phyloP scores from a whole-genome alignment of 768 basidiomycete species.

The Clitopilus passeckerianus region DNA sequence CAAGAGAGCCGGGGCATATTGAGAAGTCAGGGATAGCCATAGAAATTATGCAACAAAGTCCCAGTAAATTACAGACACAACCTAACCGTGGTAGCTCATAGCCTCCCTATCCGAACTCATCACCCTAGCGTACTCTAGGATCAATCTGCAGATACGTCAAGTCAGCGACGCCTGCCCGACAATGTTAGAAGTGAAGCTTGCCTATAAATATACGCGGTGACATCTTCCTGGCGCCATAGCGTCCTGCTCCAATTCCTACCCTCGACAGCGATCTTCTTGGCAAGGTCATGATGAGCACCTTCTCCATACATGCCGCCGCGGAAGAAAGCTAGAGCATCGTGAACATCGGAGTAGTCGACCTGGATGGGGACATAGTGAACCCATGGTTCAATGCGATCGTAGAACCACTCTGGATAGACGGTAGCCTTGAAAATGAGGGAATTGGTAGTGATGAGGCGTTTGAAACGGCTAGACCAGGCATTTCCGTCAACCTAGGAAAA shows the following conservation, averaged over 20 bases:
- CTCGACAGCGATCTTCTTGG: slow-evolving; percentile 18
- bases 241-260: slow-evolving; percentile 26
- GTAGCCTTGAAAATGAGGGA: slow-evolving; percentile 58
- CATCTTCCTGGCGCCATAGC: slow-evolving; percentile 46
- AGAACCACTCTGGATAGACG: slow-evolving; percentile 57
- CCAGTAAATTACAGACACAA: not conserved
- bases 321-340: slow-evolving; percentile 65
- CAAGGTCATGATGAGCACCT: slow-evolving; percentile 47
- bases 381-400: slow-evolving; percentile 40
- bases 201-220: slow-evolving; percentile 45
- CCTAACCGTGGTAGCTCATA: slow-evolving; percentile 11
- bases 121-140: slow-evolving; percentile 23
- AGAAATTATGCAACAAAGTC: not conserved
- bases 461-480: slow-evolving; percentile 57
- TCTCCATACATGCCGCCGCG: slow-evolving; percentile 44
- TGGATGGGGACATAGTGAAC: slow-evolving; percentile 62
- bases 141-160: slow-evolving; percentile 10
- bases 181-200: slow-evolving; percentile 12
- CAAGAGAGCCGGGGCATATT: too few species aligned
- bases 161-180: not conserved
- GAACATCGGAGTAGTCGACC: slow-evolving; percentile 50
- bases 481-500: slow-evolving; percentile 39
- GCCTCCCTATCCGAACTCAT: slow-evolving; percentile 22
- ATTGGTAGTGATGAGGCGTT: slow-evolving; percentile 49
- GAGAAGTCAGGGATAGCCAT: not conserved